These are phyloP conservation scores for Xylaria digitata DNA, from an alignment of 2,329 filamentous ascomycete genomes.

Conservation along the genomic window DNA sequence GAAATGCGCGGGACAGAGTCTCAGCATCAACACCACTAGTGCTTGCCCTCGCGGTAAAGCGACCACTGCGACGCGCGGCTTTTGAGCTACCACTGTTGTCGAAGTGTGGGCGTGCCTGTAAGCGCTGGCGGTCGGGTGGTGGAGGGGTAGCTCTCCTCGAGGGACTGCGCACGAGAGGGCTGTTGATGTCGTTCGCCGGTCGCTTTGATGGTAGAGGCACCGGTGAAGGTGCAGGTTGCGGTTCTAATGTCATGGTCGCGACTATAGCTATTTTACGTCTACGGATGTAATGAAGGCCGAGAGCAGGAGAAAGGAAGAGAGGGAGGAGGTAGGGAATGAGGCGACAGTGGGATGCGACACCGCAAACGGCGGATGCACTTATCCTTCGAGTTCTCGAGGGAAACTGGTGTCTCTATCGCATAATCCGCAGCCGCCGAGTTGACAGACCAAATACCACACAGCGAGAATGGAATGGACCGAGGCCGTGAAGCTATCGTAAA, in stretches of 20 bases:
- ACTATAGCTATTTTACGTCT: slow-evolving; percentile 19
- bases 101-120: slow-evolving; percentile 56
- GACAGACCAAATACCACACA: slow-evolving; percentile 13
- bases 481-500: slow-evolving; percentile 19
- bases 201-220: slow-evolving; percentile 48
- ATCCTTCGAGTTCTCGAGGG: slow-evolving; percentile 36
- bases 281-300: neutral
- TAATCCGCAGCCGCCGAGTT: slow-evolving; percentile 36
- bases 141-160: slow-evolving; percentile 58
- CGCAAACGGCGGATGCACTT: slow-evolving; percentile 34
- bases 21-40: slow-evolving; percentile 60
- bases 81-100: slow-evolving; percentile 54
- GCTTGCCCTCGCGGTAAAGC: slow-evolving; percentile 53
- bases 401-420: slow-evolving; percentile 42
- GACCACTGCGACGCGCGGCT: slow-evolving; percentile 50
- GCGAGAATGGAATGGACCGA: slow-evolving; percentile 9
- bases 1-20: slow-evolving; percentile 62
- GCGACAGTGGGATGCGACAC: slow-evolving; percentile 27
- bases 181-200: slow-evolving; percentile 50
- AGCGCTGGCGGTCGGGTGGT: slow-evolving; percentile 56
- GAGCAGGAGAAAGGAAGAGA: slow-evolving; percentile 3
- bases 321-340: slow-evolving; percentile 7
- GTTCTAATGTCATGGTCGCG: slow-evolving; percentile 51
- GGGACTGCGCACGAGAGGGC: slow-evolving; percentile 52
- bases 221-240: slow-evolving; percentile 45